Evolutionary conservation across 345 rosid genomes (phyloP).

Genomic region (Citrus sinensis): DNA sequence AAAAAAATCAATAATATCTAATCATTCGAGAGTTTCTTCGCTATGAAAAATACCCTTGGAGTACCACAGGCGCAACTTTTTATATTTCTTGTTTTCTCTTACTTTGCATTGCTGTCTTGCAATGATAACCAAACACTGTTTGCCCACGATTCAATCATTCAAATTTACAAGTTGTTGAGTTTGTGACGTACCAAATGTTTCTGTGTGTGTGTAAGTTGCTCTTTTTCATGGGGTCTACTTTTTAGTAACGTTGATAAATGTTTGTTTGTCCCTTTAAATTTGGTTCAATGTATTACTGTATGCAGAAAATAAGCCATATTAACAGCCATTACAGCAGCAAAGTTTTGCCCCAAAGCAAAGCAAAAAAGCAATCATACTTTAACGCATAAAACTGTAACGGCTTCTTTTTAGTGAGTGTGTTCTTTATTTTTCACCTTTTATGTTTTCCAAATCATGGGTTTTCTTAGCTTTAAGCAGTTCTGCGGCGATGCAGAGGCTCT

Average conservation of each 20-base stretch:
- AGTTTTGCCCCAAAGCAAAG: constrained; percentile 5
- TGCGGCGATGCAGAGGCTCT: background rate
- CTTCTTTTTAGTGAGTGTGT: no score
- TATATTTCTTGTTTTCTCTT: background rate
- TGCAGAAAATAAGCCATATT: background rate
- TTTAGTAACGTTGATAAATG: background rate
- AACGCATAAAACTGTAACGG: background rate
- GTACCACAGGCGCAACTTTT: no score
- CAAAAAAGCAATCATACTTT: background rate
- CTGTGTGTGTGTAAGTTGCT: background rate
- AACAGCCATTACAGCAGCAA: background rate
- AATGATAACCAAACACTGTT: background rate
- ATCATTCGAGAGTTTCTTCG: no score
- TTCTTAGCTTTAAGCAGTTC: background rate
- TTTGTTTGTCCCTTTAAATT: background rate
- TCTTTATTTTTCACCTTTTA: background rate
- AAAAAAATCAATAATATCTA: no score
- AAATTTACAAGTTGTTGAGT: background rate
- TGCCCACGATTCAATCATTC: background rate
- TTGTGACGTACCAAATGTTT: background rate
- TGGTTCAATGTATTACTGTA: background rate
- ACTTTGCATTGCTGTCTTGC: background rate
- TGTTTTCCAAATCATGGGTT: background rate
- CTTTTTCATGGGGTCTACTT: background rate
- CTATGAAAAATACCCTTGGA: no score